Percentiles rank a stretch among this genome's conserved stretches.
These are phyloP conservation scores for Hypocrella siamensis DNA, from an alignment of 2,329 filamentous ascomycete species.

Conservation along the genomic window DNA sequence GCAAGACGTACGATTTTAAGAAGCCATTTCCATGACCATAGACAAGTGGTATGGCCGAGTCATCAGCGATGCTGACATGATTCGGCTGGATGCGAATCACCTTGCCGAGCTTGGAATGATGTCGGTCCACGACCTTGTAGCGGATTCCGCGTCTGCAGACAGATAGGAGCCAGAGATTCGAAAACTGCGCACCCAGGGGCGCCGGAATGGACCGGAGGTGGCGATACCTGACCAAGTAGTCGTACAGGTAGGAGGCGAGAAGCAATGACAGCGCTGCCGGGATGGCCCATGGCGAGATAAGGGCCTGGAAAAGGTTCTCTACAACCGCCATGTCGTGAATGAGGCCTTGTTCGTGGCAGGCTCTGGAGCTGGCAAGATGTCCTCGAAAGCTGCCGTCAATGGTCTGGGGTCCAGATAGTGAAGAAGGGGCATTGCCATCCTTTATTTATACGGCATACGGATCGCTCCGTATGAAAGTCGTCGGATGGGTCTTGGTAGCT, in stretches of 20 bases:
- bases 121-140: slow-evolving; percentile 48
- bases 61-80: slow-evolving; percentile 70
- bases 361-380: background rate
- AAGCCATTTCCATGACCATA: slow-evolving; percentile 73
- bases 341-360: background rate
- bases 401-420: no score
- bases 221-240: slow-evolving; percentile 40
- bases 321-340: slow-evolving; percentile 6
- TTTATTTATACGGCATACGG: no score
- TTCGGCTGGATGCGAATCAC: slow-evolving; percentile 72
- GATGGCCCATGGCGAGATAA: slow-evolving; percentile 30
- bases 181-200: slow-evolving; percentile 49
- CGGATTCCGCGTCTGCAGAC: slow-evolving; percentile 49
- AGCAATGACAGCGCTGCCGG: slow-evolving; percentile 30
- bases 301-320: slow-evolving; percentile 11
- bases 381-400: no score
- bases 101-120: slow-evolving; percentile 63
- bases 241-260: slow-evolving; percentile 38
- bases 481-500: no score
- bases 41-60: slow-evolving; percentile 57
- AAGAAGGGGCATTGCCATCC: no score
- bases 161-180: slow-evolving; percentile 66
- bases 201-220: slow-evolving; percentile 40
- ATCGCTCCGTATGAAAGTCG: no score
- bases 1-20: slow-evolving; percentile 44